Evolutionary conservation across 2,329 filamentous ascomycete genomes (phyloP), one percentile per base, ranked within the genome.

Genomic region (Venturia nashicola): DNA sequence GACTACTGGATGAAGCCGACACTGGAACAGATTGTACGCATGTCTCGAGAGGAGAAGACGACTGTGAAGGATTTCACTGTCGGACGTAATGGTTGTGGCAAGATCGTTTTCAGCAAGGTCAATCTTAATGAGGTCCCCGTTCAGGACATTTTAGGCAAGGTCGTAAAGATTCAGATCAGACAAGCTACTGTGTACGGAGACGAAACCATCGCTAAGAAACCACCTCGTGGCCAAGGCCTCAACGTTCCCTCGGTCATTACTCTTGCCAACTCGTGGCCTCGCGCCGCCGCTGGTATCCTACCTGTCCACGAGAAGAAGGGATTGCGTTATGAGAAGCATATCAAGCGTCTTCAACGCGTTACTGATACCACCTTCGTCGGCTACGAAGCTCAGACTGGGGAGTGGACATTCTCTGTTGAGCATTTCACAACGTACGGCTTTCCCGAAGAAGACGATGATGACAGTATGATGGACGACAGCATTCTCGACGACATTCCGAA

Each of bases 371-470:
- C 85, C 4, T 97, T 96, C 70, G 80, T 92, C 69, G 81, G 82
- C 70, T 99, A 97, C 74, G 83, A 95, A 67, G 79, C 81, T 65
- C 81, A 90, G 1, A 91, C 86, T 62, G 94, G 93, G 62, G 83
- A 89, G 59, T 99, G 95, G 95, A 84, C 84, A 16, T 99, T 99
- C 78, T 86, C 81, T 11, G 94, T 99, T n/a, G 86, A 93, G 71
- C 94, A 99, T 75, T 99, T 95, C 74, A 97, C 93, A 1, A 96
- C 91, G 1, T 99, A 99, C 72, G 92, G 89, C 48, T 81, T 97
- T 63, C 88, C 93, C 67, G 90, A 90, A 48, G 90, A 90, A 48
- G 77, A 77, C 51, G 89, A 91, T 55, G 87, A 90, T 36, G 87
- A 89, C 61, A 85, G 84, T 8, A 81, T 80, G 8, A 84, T 84